Conservation (phyloP, 2,329 filamentous ascomycete genomes). For the Neonectria magnoliae region DNA sequence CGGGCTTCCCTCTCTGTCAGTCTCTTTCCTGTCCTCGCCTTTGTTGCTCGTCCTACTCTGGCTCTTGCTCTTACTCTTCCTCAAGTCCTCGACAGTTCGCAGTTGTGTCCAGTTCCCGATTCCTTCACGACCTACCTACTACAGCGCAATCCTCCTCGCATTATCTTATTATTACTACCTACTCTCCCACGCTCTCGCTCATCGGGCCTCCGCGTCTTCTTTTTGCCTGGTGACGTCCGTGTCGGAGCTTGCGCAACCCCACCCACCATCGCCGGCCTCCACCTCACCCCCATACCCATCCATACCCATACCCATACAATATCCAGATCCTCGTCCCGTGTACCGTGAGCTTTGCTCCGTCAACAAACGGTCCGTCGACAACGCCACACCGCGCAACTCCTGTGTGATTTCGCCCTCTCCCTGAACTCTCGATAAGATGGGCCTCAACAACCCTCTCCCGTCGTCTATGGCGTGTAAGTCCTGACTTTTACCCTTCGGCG, state of each 20-base stretch:
- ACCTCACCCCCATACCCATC: conserved; percentile 10
- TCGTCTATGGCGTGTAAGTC: conserved; percentile 75
- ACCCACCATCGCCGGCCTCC: conserved; percentile 9
- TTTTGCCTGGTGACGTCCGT: conserved; percentile 10
- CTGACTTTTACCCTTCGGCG: conserved; percentile 32
- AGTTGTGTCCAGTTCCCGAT: not conserved
- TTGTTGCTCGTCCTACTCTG: not conserved
- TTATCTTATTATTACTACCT: too few relatives aligned
- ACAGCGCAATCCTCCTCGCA: not conserved
- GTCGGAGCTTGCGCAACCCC: conserved; percentile 17
- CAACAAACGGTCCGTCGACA: conserved; percentile 10
- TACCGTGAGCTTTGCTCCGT: conserved; percentile 19
- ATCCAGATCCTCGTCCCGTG: conserved; percentile 8
- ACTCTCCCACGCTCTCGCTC: not conserved
- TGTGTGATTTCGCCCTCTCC: conserved; percentile 2
- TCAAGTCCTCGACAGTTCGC: not conserved
- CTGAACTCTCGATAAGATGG: conserved; percentile 55
- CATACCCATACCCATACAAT: not conserved
- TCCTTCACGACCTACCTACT: not conserved
- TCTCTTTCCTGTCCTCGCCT: not conserved
- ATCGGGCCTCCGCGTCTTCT: not conserved
- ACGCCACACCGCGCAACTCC: conserved; percentile 5
- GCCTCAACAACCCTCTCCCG: conserved; percentile 73
- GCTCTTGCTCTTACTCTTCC: not conserved
- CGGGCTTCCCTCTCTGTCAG: not conserved